Evolutionary conservation across 1,284 basidiomycete genomes (phyloP), one percentile per base, ranked within the genome.

Genomic region (Rhodotorula mucilaginosa): DNA sequence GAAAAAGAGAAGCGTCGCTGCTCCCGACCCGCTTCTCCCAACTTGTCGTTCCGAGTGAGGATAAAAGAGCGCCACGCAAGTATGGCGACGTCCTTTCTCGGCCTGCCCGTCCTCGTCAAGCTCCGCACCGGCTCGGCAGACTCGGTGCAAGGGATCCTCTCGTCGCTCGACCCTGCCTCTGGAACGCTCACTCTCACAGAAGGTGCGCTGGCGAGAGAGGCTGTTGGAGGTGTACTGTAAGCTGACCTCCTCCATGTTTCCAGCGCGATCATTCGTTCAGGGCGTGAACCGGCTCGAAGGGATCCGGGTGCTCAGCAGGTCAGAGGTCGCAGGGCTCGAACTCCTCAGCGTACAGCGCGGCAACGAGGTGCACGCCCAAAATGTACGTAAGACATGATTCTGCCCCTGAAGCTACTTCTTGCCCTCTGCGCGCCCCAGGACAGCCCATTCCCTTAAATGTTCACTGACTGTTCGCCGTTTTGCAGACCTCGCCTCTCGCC

Each of bases 301-400:
- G 0, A 39, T 60, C 23, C 29, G 48, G 2, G 48, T 65, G 2
- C 57, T 71, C 23, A 18, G 47, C 12, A 34, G 70, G 18, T 46
- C 34, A 3, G 66, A 71, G 7, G 70, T 71, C 26, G 70, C 66
- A 10, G 70, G 70, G 8, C 64, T 71, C 29, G 66, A 71, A 31
- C 47, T 71, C 18, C 58, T 71, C 34, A 61, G 54, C 48, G 65
- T 68, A 52, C 51, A 52, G 51, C 21, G 51, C 12, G 51, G 44
- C 51, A 63, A 26, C 49, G 65, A 13, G 47, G 54, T 12, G 47
- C 21, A 51, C 60, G 51, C 51, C n/a, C 51, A 52, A 15, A 21
- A 52, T 26, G 21, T n/a, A 8, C 49, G 18, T 51, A 19, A 19
- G 49, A 51, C 49, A 23, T n/a, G 49, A 21, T 21, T n/a, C 49